Evolutionary conservation across 1,284 basidiomycete species (phyloP), one percentile per base, ranked within the genome.

Genomic region (Xanthoconium separans): DNA sequence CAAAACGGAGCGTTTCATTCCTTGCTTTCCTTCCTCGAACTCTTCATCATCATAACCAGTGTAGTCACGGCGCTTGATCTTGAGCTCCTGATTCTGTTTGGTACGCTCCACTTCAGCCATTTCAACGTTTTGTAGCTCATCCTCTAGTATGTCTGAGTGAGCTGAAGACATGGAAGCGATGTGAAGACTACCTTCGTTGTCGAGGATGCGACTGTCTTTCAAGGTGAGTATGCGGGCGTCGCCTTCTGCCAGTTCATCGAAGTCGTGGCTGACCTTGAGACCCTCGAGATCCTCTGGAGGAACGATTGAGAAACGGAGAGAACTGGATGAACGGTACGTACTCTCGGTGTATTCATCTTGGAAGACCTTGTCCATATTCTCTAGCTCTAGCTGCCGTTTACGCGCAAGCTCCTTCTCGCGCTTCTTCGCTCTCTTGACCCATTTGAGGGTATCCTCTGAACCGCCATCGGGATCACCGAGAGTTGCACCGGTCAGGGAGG

Each of bases 21-120:
- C 93, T 41, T 80, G 82, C 65, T 81, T 81, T 36, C 89, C 87
- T 29, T 83, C 81, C 16, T 76, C 74, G 60, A 96, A 95, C 65
- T 98, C 95, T 4, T 97, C 94, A 63, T 99, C 96, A 65, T 99
- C 96, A 68, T 95, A 94, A 22, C 96, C 96, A 0, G 92, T 96
- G 68, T 99, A 99, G 64, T 91, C 86, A 43, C 84, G 83, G 44
- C 85, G 89, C 74, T 96, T 97, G 51, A 90, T 89, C 73, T 97
- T 97, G 39, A 92, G 76, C 52, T 95, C 91, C 46, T 85, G 80
- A 52, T 85, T 90, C 75, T 87, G 87, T 68, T 89, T 84, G 22
- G 83, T 82, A 11, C 82, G 82, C 64, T 95, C 93, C 45, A 82
- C 82, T 68, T 97, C 94, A 0, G 91, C 93, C 76, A 98, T 82